Percentiles rank a stretch among this genome's conserved stretches.
Evolutionary conservation across 2,329 filamentous ascomycete genomes (phyloP).

Genomic region (Albophoma yamanashiensis): DNA sequence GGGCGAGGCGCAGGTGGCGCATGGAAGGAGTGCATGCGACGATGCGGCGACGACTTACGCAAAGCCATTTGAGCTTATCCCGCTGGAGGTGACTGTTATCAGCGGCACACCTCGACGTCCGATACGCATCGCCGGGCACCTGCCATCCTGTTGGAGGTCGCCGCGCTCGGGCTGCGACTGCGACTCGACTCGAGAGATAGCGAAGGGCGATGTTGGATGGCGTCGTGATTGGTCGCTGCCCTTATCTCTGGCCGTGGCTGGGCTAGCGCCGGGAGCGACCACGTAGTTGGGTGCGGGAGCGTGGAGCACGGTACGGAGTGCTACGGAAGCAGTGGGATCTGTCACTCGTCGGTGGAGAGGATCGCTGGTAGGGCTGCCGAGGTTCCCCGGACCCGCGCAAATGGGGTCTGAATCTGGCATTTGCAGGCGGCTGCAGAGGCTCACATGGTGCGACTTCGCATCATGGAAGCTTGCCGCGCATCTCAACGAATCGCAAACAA

Average conservation of each 20-base stretch:
- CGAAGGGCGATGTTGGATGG: neutral
- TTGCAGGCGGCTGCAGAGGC: neutral
- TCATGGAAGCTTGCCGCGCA: too few species aligned
- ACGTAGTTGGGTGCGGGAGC: neutral
- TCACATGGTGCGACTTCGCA: neutral
- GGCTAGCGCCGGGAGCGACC: neutral
- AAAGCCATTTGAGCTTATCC: neutral
- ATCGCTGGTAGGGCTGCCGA: neutral
- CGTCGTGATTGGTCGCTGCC: neutral
- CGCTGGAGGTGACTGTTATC: neutral
- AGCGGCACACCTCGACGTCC: neutral
- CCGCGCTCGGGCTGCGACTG: neutral
- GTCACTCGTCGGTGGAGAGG: neutral
- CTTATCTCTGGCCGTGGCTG: neutral
- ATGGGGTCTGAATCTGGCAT: neutral
- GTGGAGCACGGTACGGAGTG: neutral
- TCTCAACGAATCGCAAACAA: neutral
- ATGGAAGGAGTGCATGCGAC: neutral
- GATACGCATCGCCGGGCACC: neutral
- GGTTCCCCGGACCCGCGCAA: neutral
- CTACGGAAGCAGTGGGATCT: neutral
- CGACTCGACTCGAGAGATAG: neutral
- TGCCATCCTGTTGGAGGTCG: neutral
- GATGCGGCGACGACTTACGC: neutral
- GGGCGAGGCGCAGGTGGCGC: neutral